phyloP scores from a whole-genome alignment of 2,329 filamentous ascomycete genomes.

The Metarhizium guizhouense region DNA sequence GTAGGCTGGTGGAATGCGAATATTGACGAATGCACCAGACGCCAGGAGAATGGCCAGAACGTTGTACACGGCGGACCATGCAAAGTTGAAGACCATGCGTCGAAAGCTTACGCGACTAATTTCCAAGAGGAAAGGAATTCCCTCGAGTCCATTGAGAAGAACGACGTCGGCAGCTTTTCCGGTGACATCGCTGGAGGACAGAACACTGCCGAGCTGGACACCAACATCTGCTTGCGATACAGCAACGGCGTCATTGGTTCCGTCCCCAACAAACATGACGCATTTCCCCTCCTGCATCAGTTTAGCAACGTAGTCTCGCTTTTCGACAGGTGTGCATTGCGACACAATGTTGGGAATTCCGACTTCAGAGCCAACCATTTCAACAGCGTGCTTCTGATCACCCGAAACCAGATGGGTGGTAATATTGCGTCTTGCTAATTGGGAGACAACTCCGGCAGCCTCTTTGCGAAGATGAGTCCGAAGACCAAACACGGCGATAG shows the following conservation, averaged over 20 bases:
- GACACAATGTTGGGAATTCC: constrained; percentile 30
- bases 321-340: constrained; percentile 42
- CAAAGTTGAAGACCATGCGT: constrained; percentile 51
- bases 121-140: constrained; percentile 42
- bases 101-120: constrained; percentile 26
- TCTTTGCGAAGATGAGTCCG: constrained; percentile 25
- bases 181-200: constrained; percentile 40
- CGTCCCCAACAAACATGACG: constrained; percentile 54
- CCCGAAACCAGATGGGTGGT: constrained; percentile 47
- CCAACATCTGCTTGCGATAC: constrained; percentile 53
- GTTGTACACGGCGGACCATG: constrained; percentile 55
- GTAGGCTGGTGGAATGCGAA: constrained; percentile 37
- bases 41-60: constrained; percentile 50
- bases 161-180: constrained; percentile 48
- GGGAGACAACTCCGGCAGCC: constrained; percentile 32
- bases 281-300: constrained; percentile 21
- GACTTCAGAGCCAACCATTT: constrained; percentile 35
- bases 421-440: constrained; percentile 38
- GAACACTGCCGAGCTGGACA: constrained; percentile 42
- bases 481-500: constrained; percentile 42
- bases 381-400: constrained; percentile 40
- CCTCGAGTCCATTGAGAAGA: constrained; percentile 41
- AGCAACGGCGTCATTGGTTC: constrained; percentile 55
- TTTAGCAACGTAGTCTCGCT: constrained; percentile 40
- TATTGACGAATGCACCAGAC: constrained; percentile 45